Evolutionary conservation across 345 rosid genomes (phyloP).

Genomic region (Salix brachista): DNA sequence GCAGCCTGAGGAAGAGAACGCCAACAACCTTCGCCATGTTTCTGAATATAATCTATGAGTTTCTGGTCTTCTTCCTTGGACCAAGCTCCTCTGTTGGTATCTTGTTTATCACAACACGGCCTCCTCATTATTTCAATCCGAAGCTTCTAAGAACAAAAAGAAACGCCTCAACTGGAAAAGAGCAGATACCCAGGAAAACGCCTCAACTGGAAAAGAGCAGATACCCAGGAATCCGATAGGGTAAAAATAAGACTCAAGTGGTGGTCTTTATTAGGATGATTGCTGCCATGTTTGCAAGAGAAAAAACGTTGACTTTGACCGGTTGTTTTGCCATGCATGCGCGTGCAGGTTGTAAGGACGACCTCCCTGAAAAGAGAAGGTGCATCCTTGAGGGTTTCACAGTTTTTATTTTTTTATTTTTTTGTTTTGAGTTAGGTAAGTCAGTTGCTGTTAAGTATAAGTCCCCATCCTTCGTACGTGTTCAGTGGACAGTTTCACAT

Average conservation of each 20-base stretch:
- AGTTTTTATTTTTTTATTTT: too few relatives aligned
- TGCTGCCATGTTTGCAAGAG: background rate
- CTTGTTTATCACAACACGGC: conserved; percentile 58
- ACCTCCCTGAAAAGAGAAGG: background rate
- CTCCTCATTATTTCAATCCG: conserved; percentile 38
- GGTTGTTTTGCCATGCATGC: conserved; percentile 44
- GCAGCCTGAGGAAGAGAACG: conserved; percentile 57
- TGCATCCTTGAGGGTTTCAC: background rate
- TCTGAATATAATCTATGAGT: conserved; percentile 49
- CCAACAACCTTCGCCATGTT: conserved; percentile 68
- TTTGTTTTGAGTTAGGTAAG: background rate
- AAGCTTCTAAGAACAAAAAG: background rate
- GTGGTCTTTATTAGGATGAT: conserved; percentile 8
- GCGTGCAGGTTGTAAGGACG: background rate
- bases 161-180: background rate
- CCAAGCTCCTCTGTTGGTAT: conserved; percentile 59
- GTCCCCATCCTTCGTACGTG: conserved; percentile 3
- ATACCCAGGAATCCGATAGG: background rate
- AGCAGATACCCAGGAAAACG: background rate
- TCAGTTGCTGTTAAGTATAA: conserved; percentile 34
- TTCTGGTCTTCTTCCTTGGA: conserved; percentile 61
- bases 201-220: background rate
- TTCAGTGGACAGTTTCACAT: background rate
- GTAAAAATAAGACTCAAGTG: background rate
- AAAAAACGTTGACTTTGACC: conserved; percentile 44